These are phyloP conservation scores for Flaveria brownii DNA, from an alignment of 129 eudicot genomes.

Conservation along the genomic window DNA sequence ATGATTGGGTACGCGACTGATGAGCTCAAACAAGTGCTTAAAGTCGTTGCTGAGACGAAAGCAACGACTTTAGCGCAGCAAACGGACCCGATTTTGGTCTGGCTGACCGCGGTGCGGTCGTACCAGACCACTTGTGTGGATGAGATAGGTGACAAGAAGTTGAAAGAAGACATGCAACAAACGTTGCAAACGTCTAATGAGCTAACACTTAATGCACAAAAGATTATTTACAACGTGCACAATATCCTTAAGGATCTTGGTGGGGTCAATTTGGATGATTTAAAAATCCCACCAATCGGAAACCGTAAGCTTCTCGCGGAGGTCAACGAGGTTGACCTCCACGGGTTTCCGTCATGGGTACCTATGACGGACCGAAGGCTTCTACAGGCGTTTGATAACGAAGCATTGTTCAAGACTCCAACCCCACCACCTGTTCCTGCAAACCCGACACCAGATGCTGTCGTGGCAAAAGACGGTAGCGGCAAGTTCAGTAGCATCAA, in stretches of 20 bases:
- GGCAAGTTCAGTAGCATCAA: conserved; percentile 58
- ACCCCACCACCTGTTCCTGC: conserved; percentile 33
- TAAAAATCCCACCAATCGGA: conserved; percentile 20
- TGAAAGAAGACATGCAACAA: conserved; percentile 36
- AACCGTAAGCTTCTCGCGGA: conserved; percentile 46
- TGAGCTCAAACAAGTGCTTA: conserved; percentile 44
- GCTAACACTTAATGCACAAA: conserved; percentile 55
- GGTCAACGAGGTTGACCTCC: conserved; percentile 23
- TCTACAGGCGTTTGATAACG: conserved; percentile 23
- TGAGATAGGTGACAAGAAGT: conserved; percentile 39
- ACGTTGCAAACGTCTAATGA: conserved; percentile 53
- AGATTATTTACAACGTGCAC: conserved; percentile 46
- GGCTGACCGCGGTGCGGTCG: conserved; percentile 49
- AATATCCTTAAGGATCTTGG: conserved; percentile 41
- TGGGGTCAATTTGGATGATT: conserved; percentile 28
- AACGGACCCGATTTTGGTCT: conserved; percentile 45
- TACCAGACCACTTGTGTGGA: conserved; percentile 52
- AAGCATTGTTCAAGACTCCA: conserved; percentile 32
- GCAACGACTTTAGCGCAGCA: conserved; percentile 36
- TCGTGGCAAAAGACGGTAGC: conserved; percentile 74
- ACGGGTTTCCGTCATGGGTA: conserved; percentile 65
- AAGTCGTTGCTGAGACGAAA: conserved; percentile 39
- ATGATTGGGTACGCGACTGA: conserved; percentile 47
- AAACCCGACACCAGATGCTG: conserved; percentile 43
- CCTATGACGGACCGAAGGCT: conserved; percentile 47